Percentiles rank a stretch among this genome's conserved stretches.
phyloP scores from a whole-genome alignment of 768 basidiomycete species.

The Rhizopogon rudus region DNA sequence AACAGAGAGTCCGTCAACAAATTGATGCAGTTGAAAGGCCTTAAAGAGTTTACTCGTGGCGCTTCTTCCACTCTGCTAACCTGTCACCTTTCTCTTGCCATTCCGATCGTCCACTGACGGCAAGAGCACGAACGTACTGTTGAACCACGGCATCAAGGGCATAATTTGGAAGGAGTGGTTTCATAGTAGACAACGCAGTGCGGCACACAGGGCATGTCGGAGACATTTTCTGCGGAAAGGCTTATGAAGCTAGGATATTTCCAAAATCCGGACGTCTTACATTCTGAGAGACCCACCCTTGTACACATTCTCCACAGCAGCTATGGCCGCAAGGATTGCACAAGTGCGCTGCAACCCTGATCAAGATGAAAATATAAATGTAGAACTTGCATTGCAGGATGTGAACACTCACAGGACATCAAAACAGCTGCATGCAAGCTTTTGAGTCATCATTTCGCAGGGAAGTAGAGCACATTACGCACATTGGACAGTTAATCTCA shows the following conservation, averaged over 20 bases:
- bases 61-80: constrained; percentile 44
- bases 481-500: constrained; percentile 73
- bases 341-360: constrained; percentile 56
- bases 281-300: constrained; percentile 52
- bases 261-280: constrained; percentile 28
- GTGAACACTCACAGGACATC: constrained; percentile 57
- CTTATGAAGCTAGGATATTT: neutral
- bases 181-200: constrained; percentile 30
- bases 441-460: constrained; percentile 2
- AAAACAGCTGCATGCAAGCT: constrained; percentile 46
- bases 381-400: neutral
- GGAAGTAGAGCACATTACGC: constrained; percentile 21
- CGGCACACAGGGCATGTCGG: constrained; percentile 62
- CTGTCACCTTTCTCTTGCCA: constrained; percentile 49
- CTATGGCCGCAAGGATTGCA: constrained; percentile 74
- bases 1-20: neutral
- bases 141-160: constrained; percentile 55
- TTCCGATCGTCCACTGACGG: constrained; percentile 41
- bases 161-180: constrained; percentile 62
- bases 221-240: constrained; percentile 29
- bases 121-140: constrained; percentile 47
- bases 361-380: constrained; percentile 2
- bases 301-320: constrained; percentile 63
- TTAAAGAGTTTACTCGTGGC: constrained; percentile 45
- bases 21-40: neutral